These are phyloP conservation scores for Ogataea nitratoaversa DNA, from an alignment of 805 yeast genomes.

Conservation along the genomic window DNA sequence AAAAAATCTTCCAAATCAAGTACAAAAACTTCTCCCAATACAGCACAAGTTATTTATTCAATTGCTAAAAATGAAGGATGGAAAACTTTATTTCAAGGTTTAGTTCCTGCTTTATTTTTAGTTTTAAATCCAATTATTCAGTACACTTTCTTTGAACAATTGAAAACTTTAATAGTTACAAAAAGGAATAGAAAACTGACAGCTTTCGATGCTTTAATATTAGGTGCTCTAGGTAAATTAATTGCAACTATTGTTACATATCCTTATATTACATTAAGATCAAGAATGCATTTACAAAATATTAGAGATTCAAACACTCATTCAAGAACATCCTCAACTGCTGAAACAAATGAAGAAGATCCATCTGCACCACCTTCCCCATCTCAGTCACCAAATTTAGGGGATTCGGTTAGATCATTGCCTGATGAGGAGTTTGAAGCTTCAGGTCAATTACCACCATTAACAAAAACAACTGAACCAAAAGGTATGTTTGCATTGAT, in stretches of 20 bases:
- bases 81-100: conserved; percentile 72
- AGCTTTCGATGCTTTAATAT: conserved; percentile 72
- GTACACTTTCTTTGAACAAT: conserved; percentile 86
- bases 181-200: conserved; percentile 51
- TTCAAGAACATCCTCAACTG: conserved; percentile 9
- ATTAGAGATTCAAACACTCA: conserved; percentile 7
- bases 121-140: conserved; percentile 89
- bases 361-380: neutral
- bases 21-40: conserved; percentile 32
- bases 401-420: conserved; percentile 21
- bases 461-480: conserved; percentile 19
- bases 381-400: too few species aligned
- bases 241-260: conserved; percentile 86
- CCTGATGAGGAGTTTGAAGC: conserved; percentile 16
- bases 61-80: conserved; percentile 71
- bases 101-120: conserved; percentile 80
- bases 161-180: conserved; percentile 60
- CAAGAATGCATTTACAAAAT: conserved; percentile 76
- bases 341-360: neutral
- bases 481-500: conserved; percentile 46
- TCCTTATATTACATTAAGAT: conserved; percentile 85
- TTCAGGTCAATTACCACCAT: conserved; percentile 17
- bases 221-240: conserved; percentile 88
- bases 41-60: conserved; percentile 54
- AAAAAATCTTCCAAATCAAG: conserved; percentile 21